Evolutionary conservation across 352 stramenopile genomes (phyloP).

Genomic region (Thraustochytrium sp.): DNA sequence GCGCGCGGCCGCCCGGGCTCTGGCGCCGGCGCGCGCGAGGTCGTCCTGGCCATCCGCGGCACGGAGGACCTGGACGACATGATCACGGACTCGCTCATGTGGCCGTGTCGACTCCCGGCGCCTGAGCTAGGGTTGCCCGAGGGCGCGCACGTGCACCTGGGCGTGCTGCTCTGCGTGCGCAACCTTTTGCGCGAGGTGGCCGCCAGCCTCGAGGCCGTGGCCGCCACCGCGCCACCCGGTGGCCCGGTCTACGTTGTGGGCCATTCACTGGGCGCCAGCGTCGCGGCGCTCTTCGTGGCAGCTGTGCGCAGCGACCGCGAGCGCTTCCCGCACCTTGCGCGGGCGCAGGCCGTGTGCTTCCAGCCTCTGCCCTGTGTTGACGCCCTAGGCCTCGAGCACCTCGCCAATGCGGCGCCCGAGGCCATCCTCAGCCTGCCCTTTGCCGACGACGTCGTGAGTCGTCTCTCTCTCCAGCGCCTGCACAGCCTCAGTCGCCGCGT

Average conservation of each 20-base stretch:
- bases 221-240: background rate
- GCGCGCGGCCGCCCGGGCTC: too few relatives aligned
- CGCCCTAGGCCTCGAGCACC: background rate
- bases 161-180: background rate
- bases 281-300: background rate
- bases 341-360: background rate
- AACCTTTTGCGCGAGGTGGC: background rate
- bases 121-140: background rate
- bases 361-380: slow-evolving; percentile 10
- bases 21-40: too few relatives aligned
- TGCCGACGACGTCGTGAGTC: slow-evolving; percentile 25
- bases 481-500: background rate
- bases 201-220: background rate
- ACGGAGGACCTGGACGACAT: slow-evolving; percentile 24
- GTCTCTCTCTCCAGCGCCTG: background rate
- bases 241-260: background rate
- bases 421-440: slow-evolving; percentile 33
- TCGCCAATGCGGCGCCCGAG: background rate
- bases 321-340: background rate
- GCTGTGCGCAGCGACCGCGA: background rate
- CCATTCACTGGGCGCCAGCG: slow-evolving; percentile 3
- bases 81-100: slow-evolving; percentile 31
- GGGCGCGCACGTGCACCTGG: slow-evolving; percentile 2
- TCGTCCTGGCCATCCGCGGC: slow-evolving; percentile 24
- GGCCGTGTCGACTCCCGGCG: background rate